A percentile compares a stretch with the other conserved stretches of the same genome.
Evolutionary conservation across 108 stramenopile species (phyloP).

Genomic region (Nitzschia sp.): DNA sequence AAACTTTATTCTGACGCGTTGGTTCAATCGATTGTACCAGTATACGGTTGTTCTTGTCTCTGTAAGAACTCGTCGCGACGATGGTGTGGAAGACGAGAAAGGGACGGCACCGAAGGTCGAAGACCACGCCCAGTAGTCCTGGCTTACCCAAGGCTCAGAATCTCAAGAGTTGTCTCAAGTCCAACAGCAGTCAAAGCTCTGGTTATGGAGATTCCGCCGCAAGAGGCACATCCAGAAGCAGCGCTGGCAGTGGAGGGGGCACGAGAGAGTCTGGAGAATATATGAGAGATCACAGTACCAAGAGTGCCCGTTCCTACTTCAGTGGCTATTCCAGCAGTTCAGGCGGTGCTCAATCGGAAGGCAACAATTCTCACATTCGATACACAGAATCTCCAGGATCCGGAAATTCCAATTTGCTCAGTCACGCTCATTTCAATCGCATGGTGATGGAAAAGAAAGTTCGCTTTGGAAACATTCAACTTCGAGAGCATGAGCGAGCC

Average conservation of each 20-base stretch:
- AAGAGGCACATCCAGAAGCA: no score
- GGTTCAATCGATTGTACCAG: no score
- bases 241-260: not conserved
- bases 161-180: no score
- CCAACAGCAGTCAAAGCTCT: no score
- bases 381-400: not conserved
- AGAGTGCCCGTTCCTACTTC: constrained; percentile 9
- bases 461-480: constrained; percentile 48
- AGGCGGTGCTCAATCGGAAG: not conserved
- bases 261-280: not conserved
- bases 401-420: not conserved
- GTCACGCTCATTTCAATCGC: not conserved
- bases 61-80: no score
- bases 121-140: not conserved
- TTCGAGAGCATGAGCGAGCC: constrained; percentile 75
- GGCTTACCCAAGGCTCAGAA: no score
- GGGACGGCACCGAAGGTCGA: constrained; percentile 2
- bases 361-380: not conserved
- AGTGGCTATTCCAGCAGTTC: constrained; percentile 12
- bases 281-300: constrained; percentile 6
- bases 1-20: no score
- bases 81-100: constrained; percentile 21
- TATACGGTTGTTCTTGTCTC: no score
- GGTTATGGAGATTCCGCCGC: no score
- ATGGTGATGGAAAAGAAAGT: constrained; percentile 18